Conservation (phyloP, 345 rosid species). For the Trapa incisa region DNA sequence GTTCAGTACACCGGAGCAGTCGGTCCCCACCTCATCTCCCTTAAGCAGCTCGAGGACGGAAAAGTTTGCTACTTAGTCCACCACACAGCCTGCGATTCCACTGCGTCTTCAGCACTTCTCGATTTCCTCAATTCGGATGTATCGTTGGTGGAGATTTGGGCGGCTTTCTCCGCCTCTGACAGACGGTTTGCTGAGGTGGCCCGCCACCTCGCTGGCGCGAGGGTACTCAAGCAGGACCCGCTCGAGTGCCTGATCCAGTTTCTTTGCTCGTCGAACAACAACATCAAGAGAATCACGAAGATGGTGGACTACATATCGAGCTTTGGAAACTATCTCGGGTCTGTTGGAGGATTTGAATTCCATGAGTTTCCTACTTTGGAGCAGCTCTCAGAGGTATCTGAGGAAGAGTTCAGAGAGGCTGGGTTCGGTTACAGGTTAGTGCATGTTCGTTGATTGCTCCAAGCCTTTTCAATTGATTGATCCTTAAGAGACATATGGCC, state of each 20-base stretch:
- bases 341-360: slow-evolving; percentile 56
- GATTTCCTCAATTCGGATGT: slow-evolving; percentile 60
- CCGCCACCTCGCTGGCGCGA: slow-evolving; percentile 48
- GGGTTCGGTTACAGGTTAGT: slow-evolving; percentile 83
- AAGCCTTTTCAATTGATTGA: neutral
- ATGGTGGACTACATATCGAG: slow-evolving; percentile 76
- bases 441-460: neutral
- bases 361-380: slow-evolving; percentile 79
- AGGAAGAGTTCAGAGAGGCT: slow-evolving; percentile 53
- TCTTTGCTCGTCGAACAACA: slow-evolving; percentile 84
- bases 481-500: neutral
- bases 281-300: slow-evolving; percentile 73
- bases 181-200: slow-evolving; percentile 59
- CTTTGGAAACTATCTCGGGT: slow-evolving; percentile 51
- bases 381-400: slow-evolving; percentile 45
- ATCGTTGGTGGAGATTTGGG: slow-evolving; percentile 47
- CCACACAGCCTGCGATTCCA: slow-evolving; percentile 21
- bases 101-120: slow-evolving; percentile 48
- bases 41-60: slow-evolving; percentile 45
- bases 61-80: slow-evolving; percentile 45
- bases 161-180: slow-evolving; percentile 50
- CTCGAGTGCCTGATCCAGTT: slow-evolving; percentile 84
- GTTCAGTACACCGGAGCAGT: slow-evolving; percentile 62
- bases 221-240: slow-evolving; percentile 90
- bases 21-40: slow-evolving; percentile 65